Percentiles rank a stretch among this genome's conserved stretches.
Evolutionary conservation across 805 yeast species (phyloP).

Genomic region (Ogataea pini): DNA sequence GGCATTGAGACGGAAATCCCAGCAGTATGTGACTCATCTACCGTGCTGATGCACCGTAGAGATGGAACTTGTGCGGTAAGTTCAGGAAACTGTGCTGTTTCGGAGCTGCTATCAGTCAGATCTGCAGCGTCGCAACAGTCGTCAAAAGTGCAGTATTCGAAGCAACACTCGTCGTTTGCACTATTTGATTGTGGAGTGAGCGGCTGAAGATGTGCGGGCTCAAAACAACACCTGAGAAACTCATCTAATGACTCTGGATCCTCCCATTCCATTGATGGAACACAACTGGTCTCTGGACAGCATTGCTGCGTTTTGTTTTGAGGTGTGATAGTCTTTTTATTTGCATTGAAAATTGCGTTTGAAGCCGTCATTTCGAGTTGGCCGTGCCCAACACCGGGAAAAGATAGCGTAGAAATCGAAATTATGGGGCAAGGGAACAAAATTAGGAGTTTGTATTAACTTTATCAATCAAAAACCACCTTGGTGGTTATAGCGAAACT

Average conservation of each 20-base stretch:
- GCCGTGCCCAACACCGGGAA: too few relatives aligned
- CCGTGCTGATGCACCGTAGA: background rate
- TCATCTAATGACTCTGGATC: conserved; percentile 21
- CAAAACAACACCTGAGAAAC: conserved; percentile 27
- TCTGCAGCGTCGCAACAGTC: conserved; percentile 13
- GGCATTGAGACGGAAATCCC: background rate
- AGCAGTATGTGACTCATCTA: background rate
- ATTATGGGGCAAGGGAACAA: background rate
- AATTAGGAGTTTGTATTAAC: background rate
- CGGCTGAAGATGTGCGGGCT: conserved; percentile 24
- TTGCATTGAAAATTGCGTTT: too few relatives aligned
- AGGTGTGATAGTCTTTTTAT: too few relatives aligned
- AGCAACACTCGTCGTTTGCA: conserved; percentile 25
- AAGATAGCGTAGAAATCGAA: background rate
- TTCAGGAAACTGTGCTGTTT: background rate
- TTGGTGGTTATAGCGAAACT: conserved; percentile 8
- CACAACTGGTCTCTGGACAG: conserved; percentile 11
- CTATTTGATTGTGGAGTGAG: conserved; percentile 1
- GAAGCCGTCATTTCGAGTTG: too few relatives aligned
- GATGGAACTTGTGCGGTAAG: background rate
- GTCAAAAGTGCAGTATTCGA: conserved; percentile 30
- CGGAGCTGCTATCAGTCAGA: background rate
- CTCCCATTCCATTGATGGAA: conserved; percentile 2
- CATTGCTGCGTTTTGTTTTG: conserved; percentile 7
- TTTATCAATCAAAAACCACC: background rate